Evolutionary conservation across 2,329 filamentous ascomycete species (phyloP).

Genomic region (Thelonectria discophora): DNA sequence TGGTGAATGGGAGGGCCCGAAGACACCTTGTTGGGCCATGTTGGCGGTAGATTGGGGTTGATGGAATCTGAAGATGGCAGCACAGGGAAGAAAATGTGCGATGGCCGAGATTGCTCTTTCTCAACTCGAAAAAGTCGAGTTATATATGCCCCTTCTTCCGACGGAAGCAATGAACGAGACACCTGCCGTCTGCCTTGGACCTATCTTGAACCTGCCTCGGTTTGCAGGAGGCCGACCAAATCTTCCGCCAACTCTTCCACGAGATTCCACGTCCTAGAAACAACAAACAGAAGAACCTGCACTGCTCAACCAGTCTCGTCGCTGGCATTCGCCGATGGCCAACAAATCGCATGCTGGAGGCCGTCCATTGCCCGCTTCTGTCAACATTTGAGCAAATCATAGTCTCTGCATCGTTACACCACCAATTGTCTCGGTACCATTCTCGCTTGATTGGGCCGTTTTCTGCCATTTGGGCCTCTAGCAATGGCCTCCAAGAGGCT

Average conservation of each 20-base stretch:
- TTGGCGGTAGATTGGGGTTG: background rate
- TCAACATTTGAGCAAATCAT: slow-evolving; percentile 30
- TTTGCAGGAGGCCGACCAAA: background rate
- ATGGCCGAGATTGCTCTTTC: no score
- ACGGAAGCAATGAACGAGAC: no score
- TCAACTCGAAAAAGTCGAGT: no score
- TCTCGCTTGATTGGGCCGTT: slow-evolving; percentile 4
- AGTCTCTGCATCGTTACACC: background rate
- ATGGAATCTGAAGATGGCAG: background rate
- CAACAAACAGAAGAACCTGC: background rate
- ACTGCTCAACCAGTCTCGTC: slow-evolving; percentile 25
- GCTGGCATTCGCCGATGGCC: slow-evolving; percentile 8
- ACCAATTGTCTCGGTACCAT: background rate
- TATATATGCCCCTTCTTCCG: background rate
- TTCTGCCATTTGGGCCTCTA: background rate
- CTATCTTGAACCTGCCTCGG: background rate
- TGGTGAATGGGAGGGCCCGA: background rate
- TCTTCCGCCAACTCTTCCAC: background rate
- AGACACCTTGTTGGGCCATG: background rate
- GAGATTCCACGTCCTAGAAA: background rate
- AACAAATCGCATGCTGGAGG: slow-evolving; percentile 35
- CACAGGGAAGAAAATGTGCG: no score
- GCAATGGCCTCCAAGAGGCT: background rate
- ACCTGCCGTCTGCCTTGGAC: no score
- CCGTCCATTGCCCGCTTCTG: slow-evolving; percentile 25